Percentiles rank a stretch among this genome's conserved stretches.
These are phyloP conservation scores for Venturia nashicola DNA, from an alignment of 2,329 filamentous ascomycete species.

Conservation along the genomic window DNA sequence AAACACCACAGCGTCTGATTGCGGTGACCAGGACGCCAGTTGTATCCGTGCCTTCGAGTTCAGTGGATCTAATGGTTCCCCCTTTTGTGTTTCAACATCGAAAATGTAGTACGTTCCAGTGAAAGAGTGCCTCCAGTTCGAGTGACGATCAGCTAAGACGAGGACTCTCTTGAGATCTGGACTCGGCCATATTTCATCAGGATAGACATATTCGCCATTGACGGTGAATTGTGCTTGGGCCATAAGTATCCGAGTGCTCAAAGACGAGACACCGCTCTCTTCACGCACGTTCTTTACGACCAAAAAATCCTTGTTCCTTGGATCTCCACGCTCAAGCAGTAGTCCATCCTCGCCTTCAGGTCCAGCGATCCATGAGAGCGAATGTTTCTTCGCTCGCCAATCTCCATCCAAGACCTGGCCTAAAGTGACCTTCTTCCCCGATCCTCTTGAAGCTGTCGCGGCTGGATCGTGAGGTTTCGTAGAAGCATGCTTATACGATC, in stretches of 20 bases:
- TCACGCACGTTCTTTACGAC: constrained; percentile 75
- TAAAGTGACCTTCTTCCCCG: constrained; percentile 60
- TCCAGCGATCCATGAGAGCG: constrained; percentile 66
- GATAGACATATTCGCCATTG: constrained; percentile 41
- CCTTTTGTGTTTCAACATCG: constrained; percentile 69
- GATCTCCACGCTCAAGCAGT: constrained; percentile 57
- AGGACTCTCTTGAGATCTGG: constrained; percentile 77
- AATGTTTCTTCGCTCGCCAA: constrained; percentile 52
- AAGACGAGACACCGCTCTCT: constrained; percentile 19
- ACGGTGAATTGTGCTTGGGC: constrained; percentile 51
- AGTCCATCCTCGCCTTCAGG: constrained; percentile 71
- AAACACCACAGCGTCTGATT: constrained; percentile 78
- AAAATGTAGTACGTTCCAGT: constrained; percentile 84
- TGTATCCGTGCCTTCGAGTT: constrained; percentile 58
- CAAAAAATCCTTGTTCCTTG: constrained; percentile 57
- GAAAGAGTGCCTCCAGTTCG: constrained; percentile 84
- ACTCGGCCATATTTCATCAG: constrained; percentile 59
- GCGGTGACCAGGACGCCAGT: constrained; percentile 79
- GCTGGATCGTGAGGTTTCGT: constrained; percentile 55
- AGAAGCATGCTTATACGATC: constrained; percentile 54
- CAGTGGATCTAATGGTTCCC: constrained; percentile 62
- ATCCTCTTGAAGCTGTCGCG: constrained; percentile 48
- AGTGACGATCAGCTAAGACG: constrained; percentile 57
- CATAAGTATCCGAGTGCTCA: constrained; percentile 57
- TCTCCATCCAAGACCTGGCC: constrained; percentile 55